Evolutionary conservation across 2,329 filamentous ascomycete genomes (phyloP).

Genomic region (Lecanicillium sp.): DNA sequence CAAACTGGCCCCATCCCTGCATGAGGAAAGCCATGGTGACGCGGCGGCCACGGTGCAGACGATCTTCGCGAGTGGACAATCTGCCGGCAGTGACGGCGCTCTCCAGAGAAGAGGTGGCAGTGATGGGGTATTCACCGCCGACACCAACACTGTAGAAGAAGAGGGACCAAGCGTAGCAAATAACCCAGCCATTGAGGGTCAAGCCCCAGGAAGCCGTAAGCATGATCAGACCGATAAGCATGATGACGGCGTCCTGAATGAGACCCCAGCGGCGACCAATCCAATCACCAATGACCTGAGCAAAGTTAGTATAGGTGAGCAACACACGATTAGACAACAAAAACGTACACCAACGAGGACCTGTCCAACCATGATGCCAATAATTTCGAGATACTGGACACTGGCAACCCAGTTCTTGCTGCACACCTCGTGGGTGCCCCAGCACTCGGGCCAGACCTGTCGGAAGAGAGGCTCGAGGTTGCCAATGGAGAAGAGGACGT

Average conservation of each 20-base stretch:
- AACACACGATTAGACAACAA: slow-evolving; percentile 1
- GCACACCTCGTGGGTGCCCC: slow-evolving; percentile 60
- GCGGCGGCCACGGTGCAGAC: slow-evolving; percentile 90
- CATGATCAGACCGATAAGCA: slow-evolving; percentile 90
- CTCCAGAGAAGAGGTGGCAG: slow-evolving; percentile 90
- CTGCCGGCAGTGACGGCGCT: slow-evolving; percentile 79
- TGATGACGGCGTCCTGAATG: slow-evolving; percentile 88
- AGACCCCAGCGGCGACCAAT: slow-evolving; percentile 89
- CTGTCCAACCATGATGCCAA: slow-evolving; percentile 92
- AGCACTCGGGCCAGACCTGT: slow-evolving; percentile 69
- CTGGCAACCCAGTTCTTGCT: slow-evolving; percentile 71
- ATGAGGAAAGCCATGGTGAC: slow-evolving; percentile 95
- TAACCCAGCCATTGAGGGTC: slow-evolving; percentile 86
- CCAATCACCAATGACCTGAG: slow-evolving; percentile 54
- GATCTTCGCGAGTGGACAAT: slow-evolving; percentile 83
- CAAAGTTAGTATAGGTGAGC: slow-evolving; percentile 3
- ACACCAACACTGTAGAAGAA: slow-evolving; percentile 65
- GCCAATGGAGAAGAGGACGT: slow-evolving; percentile 94
- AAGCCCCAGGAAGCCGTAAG: slow-evolving; percentile 85
- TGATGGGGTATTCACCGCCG: slow-evolving; percentile 93
- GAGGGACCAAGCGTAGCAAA: slow-evolving; percentile 90
- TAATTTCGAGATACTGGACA: slow-evolving; percentile 85
- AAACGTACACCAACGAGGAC: slow-evolving; percentile 67
- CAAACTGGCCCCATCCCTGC: slow-evolving; percentile 96
- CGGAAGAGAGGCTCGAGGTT: slow-evolving; percentile 80